Percentiles rank a stretch among this genome's conserved stretches.
These are phyloP conservation scores for Helenozyma baotianmanensis DNA, from an alignment of 805 yeast species.

Conservation along the genomic window DNA sequence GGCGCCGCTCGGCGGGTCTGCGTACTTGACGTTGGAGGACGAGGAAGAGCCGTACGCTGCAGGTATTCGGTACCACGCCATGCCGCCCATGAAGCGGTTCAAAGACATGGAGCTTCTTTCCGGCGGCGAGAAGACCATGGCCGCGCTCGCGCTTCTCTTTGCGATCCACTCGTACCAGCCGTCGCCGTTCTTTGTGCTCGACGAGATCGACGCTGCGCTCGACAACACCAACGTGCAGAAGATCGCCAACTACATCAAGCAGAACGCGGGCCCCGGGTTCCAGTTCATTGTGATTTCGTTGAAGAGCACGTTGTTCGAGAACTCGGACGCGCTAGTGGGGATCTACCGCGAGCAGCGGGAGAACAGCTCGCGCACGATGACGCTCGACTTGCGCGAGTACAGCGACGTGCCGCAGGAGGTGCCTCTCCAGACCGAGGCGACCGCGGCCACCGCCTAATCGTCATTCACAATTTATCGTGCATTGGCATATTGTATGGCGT, in stretches of 20 bases:
- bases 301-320: slow-evolving; percentile 81
- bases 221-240: slow-evolving; percentile 83
- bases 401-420: slow-evolving; percentile 7
- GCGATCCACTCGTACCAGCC: slow-evolving; percentile 89
- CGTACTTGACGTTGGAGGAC: slow-evolving; percentile 79
- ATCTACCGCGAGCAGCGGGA: slow-evolving; percentile 77
- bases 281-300: slow-evolving; percentile 92
- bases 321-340: slow-evolving; percentile 88
- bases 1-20: slow-evolving; percentile 88
- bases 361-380: slow-evolving; percentile 68
- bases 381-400: slow-evolving; percentile 65
- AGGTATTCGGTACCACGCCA: slow-evolving; percentile 87
- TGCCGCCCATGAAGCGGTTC: slow-evolving; percentile 94
- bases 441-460: neutral
- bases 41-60: slow-evolving; percentile 83
- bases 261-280: slow-evolving; percentile 68
- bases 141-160: slow-evolving; percentile 88
- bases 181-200: slow-evolving; percentile 92
- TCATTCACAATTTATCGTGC: too few species aligned
- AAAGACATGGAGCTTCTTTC: slow-evolving; percentile 88
- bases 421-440: slow-evolving; percentile 1
- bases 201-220: slow-evolving; percentile 97
- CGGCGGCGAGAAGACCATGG: slow-evolving; percentile 96
- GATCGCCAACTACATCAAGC: slow-evolving; percentile 80
- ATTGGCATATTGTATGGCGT: too few species aligned